Base-by-base conservation (phyloP, 2,329 filamentous ascomycete genomes). In the Ophiostoma ulmi region DNA sequence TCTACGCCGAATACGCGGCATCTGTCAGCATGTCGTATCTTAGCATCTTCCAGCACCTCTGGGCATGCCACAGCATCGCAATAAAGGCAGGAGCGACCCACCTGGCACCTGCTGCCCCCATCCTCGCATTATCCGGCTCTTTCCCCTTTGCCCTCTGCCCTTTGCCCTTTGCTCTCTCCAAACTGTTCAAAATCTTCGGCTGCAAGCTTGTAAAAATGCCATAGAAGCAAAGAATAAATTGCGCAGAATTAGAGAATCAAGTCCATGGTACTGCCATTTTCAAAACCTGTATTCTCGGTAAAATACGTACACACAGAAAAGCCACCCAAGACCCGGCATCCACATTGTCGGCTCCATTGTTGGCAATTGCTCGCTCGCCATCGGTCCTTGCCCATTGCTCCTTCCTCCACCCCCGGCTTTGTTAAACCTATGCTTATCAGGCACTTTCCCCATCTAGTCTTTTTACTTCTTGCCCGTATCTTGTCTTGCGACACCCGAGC, bases 51-150 rank as follows among this genome's bases (percentile, higher is more conserved):
- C 6, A 20, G 44, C 44, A 48, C 17, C 5, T 48, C 31, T 31
- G n/a, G 26, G 65, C 52, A 64, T 31, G 41, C 48, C 35, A 44
- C 26, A 36, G 7, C 55, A 64, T 17, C 17, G 17, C 38, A 48
- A 36, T 35, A 17, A 41, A 35, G 63, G 41, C 44, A 67, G 58
- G 66, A 48, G 64, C n/a, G 65, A 38, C 52, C 64, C 67, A 41
- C 39, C 52, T 61, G 55, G 55, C 55, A 65, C 44, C 17, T 64
- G 69, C 48, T 52, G 2, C 69, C 39, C 31, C 31, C 31, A 31
- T 31, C 31, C 31, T 31, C 3, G 31, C 31, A 35, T 55, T 22
- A 20, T 38, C 48, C 44, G 20, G 38, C 38, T 22, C 20, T 20
- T 22, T 11, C 22, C 17, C 8, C 17, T n/a, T n/a, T 38, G 26